These are phyloP conservation scores for Trichosporon coremiiforme DNA, from an alignment of 1,284 basidiomycete species.

Conservation along the genomic window DNA sequence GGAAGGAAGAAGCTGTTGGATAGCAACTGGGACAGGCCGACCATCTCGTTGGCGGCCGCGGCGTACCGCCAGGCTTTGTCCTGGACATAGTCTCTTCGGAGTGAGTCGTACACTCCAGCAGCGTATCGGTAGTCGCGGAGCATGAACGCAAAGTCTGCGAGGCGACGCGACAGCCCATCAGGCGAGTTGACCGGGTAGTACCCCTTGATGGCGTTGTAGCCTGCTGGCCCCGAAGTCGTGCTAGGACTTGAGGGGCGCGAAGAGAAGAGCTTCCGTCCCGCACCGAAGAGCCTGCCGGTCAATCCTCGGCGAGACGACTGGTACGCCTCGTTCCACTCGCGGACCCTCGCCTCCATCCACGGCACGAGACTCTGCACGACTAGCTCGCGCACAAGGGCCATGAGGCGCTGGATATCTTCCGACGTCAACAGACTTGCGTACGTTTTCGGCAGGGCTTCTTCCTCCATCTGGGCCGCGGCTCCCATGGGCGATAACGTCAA, in stretches of 20 bases:
- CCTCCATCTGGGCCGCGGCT: constrained; percentile 32
- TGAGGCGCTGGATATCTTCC: constrained; percentile 76
- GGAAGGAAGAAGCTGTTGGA: constrained; percentile 49
- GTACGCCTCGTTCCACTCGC: constrained; percentile 94
- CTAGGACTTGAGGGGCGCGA: constrained; percentile 52
- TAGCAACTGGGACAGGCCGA: constrained; percentile 52
- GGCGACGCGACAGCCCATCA: constrained; percentile 62
- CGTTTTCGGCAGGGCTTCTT: constrained; percentile 30
- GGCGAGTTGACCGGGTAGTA: constrained; percentile 58
- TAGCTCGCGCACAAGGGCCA: constrained; percentile 84
- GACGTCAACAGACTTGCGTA: constrained; percentile 63
- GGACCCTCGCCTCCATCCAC: constrained; percentile 92
- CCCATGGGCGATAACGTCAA: constrained; percentile 45
- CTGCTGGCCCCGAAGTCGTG: constrained; percentile 30
- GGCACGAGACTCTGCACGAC: constrained; percentile 87
- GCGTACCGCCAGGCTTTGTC: constrained; percentile 56
- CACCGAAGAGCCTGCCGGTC: constrained; percentile 84
- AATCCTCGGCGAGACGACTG: constrained; percentile 80
- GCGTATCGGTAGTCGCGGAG: constrained; percentile 88
- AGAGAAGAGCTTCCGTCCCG: constrained; percentile 60
- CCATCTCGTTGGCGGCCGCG: constrained; percentile 57
- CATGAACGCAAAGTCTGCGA: constrained; percentile 94
- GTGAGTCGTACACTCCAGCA: constrained; percentile 76
- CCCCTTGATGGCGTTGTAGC: constrained; percentile 51
- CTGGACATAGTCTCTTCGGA: constrained; percentile 68